These are phyloP conservation scores for Sextonia rubra DNA, from an alignment of 164 flowering plant species.

Conservation along the genomic window DNA sequence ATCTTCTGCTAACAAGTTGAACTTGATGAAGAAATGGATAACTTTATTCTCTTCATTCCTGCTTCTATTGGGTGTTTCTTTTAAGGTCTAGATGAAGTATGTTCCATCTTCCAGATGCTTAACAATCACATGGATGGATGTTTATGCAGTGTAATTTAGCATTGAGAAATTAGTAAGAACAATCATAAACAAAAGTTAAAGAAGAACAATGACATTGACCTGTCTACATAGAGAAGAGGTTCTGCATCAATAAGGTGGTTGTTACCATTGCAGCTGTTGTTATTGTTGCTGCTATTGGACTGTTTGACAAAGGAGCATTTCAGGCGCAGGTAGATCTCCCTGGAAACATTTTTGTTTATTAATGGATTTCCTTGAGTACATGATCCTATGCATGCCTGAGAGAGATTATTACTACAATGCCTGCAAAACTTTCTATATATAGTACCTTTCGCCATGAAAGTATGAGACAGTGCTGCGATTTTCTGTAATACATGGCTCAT, in stretches of 20 bases:
- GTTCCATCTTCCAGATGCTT: too few relatives aligned
- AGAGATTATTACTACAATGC: neutral
- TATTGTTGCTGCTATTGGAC: neutral
- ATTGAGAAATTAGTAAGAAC: neutral
- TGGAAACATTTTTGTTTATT: neutral
- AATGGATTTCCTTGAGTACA: neutral
- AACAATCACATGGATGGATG: too few relatives aligned
- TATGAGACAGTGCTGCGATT: too few relatives aligned
- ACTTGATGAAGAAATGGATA: slow-evolving; percentile 3
- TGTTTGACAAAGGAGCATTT: neutral
- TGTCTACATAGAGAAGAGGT: neutral
- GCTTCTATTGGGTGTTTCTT: slow-evolving; percentile 8
- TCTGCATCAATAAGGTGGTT: neutral
- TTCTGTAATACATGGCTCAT: too few relatives aligned
- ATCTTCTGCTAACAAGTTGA: slow-evolving; percentile 22
- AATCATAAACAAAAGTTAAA: neutral
- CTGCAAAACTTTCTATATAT: neutral
- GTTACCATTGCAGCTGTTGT: neutral
- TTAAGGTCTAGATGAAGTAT: neutral
- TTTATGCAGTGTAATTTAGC: too few relatives aligned
- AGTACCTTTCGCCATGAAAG: neutral
- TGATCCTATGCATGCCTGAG: neutral
- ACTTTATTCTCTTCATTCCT: slow-evolving; percentile 23
- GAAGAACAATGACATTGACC: neutral
- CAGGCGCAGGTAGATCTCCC: neutral